Percentiles rank a stretch among this genome's conserved stretches.
These are phyloP conservation scores for Debaryomyces castellii DNA, from an alignment of 805 yeast genomes.

Conservation along the genomic window DNA sequence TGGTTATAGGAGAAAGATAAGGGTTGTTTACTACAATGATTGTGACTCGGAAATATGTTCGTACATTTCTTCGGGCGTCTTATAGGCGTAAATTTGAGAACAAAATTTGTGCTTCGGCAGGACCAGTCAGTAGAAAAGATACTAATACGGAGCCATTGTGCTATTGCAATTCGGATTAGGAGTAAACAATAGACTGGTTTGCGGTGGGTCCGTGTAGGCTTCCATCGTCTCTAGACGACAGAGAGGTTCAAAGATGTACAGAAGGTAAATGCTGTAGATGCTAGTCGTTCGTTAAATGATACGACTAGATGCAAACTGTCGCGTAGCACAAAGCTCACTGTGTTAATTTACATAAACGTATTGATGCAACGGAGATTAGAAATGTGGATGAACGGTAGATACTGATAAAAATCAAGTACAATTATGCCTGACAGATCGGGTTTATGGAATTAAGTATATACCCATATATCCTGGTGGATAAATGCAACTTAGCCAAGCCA, in stretches of 20 bases:
- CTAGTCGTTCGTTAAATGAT: too few species aligned
- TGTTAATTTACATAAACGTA: not conserved
- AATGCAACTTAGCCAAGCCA: not conserved
- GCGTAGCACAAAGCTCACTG: not conserved
- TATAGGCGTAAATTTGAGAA: not conserved
- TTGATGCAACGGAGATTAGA: not conserved
- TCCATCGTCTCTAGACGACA: too few species aligned
- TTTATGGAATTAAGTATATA: not conserved
- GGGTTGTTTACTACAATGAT: not conserved
- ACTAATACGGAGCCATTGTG: too few species aligned
- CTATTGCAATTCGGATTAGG: too few species aligned
- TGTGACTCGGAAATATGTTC: not conserved
- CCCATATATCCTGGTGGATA: not conserved
- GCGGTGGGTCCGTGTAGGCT: too few species aligned
- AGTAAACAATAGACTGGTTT: too few species aligned
- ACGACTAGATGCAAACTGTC: not conserved
- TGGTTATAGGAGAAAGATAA: not conserved
- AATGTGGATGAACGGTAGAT: not conserved
- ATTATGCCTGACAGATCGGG: not conserved
- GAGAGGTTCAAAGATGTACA: too few species aligned
- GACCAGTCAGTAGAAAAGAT: too few species aligned
- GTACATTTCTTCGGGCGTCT: not conserved
- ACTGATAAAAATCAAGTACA: not conserved
- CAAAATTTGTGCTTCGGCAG: not conserved
- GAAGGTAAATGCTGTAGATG: too few species aligned